A percentile compares a stretch with the other conserved stretches of the same genome.
These are phyloP conservation scores for Avena sativa DNA, from an alignment of 176 grass and related monocot species.

Conservation along the genomic window DNA sequence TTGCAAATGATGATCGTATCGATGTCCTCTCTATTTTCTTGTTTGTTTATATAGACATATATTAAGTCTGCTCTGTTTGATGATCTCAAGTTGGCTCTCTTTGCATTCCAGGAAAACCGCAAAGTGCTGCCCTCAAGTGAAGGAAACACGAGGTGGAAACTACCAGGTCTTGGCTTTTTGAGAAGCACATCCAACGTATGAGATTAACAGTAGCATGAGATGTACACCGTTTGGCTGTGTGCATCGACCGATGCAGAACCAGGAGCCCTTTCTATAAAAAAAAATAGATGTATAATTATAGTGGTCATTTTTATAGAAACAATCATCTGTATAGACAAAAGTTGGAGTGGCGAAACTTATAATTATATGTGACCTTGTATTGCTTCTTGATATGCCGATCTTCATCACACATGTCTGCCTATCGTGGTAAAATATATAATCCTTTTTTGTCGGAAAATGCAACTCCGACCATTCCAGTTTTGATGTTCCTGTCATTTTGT, in stretches of 20 bases:
- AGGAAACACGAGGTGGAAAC: conserved; percentile 7
- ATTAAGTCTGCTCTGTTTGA: neutral
- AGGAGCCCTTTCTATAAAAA: neutral
- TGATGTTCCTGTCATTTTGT: neutral
- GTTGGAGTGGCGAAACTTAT: neutral
- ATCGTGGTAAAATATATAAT: neutral
- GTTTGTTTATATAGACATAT: neutral
- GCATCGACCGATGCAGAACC: no score
- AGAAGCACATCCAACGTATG: neutral
- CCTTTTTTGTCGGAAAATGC: neutral
- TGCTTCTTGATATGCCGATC: neutral
- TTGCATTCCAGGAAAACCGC: conserved; percentile 19
- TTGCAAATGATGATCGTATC: neutral
- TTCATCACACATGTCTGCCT: neutral
- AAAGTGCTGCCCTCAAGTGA: neutral
- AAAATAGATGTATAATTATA: neutral
- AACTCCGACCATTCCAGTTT: neutral
- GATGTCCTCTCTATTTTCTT: neutral
- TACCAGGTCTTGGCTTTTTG: conserved; percentile 19
- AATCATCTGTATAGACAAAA: neutral
- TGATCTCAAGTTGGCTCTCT: neutral
- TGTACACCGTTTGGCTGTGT: neutral
- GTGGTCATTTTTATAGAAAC: neutral
- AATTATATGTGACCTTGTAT: neutral
- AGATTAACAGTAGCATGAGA: no score